Base-by-base conservation (phyloP, 1,284 basidiomycete genomes). In the Ustilago esculenta region DNA sequence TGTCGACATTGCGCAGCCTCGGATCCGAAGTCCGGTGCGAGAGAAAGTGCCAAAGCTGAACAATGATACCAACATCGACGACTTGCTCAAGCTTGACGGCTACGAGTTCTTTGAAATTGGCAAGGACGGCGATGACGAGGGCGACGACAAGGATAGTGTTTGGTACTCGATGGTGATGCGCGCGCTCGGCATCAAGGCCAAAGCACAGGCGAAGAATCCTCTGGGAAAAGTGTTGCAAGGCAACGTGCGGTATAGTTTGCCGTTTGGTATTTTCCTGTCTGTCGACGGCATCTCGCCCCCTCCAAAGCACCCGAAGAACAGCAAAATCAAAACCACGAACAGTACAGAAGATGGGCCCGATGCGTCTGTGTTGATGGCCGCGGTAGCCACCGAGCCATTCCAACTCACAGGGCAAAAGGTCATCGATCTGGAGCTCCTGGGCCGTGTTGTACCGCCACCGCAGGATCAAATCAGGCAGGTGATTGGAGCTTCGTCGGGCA, bases 41-140 rank as follows among this genome's bases (percentile, higher is more conserved):
- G 66, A 78, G 46, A 50, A 64, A 35, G 51, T 73, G 50, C 73
- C 73, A 17, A 65, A 71, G 53, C 36, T 71, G 23, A 49, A 55
- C 20, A 60, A 71, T 21, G 49, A 55, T 35, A 75, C 68, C 20
- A 54, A 71, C 44, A 57, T 56, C 6, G 66, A 61, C n/a, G 60
- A 59, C 14, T 40, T 78, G 34, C 51, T 72, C 32, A 57, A 73
- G 36, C 58, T 78, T n/a, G 74, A 77, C 21, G 59, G 55, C 23
- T 79, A 75, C 60, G 76, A 79, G 43, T 79, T 79, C 46, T 76
- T 75, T 49, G 75, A 79, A 43, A 61, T 77, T 40, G 72, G 72
- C 17, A 50, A 70, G 23, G 57, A 59, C 36, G 42, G 24, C 14
- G 51, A 45, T 20, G 55, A 47, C 41, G 25, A 24, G 18, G 46